Percentiles rank a stretch among this genome's conserved stretches.
Evolutionary conservation across 805 yeast genomes (phyloP).

Genomic region (Barnettozyma populi): DNA sequence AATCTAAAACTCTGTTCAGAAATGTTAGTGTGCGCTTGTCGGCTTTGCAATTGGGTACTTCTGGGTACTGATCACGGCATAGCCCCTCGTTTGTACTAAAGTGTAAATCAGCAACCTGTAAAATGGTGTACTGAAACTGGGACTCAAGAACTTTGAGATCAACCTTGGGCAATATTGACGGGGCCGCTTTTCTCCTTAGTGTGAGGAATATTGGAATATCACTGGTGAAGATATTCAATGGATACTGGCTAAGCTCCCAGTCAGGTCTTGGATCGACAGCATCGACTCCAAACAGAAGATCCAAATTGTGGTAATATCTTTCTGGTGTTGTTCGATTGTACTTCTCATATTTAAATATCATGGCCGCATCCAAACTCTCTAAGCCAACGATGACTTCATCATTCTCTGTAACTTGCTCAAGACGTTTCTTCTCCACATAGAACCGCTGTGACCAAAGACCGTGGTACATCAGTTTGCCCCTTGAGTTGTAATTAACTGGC

Average conservation of each 20-base stretch:
- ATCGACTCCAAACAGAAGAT: constrained; percentile 66
- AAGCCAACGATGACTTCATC: constrained; percentile 6
- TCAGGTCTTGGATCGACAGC: constrained; percentile 72
- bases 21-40: constrained; percentile 54
- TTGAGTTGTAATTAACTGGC: constrained; percentile 4
- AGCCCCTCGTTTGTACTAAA: constrained; percentile 77
- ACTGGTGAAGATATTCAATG: constrained; percentile 8
- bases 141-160: constrained; percentile 23
- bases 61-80: constrained; percentile 73
- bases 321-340: constrained; percentile 10
- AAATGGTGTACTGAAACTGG: constrained; percentile 57
- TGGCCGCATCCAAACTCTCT: constrained; percentile 7
- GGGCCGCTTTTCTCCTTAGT: constrained; percentile 15
- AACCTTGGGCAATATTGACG: constrained; percentile 2
- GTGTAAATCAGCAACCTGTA: constrained; percentile 91
- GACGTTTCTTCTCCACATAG: constrained; percentile 8
- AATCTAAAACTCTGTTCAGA: constrained; percentile 55
- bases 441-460: constrained; percentile 8
- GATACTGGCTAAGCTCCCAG: constrained; percentile 40
- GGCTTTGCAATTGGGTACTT: constrained; percentile 58
- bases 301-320: constrained; percentile 32
- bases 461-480: constrained; percentile 8
- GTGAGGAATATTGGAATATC: constrained; percentile 21
- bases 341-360: constrained; percentile 52
- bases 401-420: not conserved